Evolutionary conservation across 257 asterid genomes (phyloP).

Genomic region (Henckelia pumila): DNA sequence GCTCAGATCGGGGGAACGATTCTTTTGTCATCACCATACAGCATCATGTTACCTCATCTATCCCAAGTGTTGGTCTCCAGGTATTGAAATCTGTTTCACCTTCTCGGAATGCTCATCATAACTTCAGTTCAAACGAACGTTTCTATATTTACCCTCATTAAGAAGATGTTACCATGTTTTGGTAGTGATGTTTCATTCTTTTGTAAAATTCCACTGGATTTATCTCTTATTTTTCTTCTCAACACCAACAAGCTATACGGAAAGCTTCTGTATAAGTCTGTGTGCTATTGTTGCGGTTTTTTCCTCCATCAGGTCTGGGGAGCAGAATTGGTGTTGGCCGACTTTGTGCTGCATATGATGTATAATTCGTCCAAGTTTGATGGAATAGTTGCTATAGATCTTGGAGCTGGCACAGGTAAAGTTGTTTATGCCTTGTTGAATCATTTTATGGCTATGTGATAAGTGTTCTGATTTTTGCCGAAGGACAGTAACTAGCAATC

Average conservation of each 20-base stretch:
- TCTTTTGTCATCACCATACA: constrained; percentile 56
- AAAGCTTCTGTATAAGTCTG: constrained; percentile 7
- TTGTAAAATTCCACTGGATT: not conserved
- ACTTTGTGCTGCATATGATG: constrained; percentile 76
- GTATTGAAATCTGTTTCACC: constrained; percentile 32
- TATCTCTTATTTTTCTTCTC: constrained; percentile 9
- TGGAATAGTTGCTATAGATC: constrained; percentile 71
- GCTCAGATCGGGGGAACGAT: constrained; percentile 52
- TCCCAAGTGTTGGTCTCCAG: constrained; percentile 95
- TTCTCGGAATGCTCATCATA: constrained; percentile 3
- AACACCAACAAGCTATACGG: constrained; percentile 1
- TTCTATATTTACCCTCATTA: not conserved
- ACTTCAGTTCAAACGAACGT: constrained; percentile 8
- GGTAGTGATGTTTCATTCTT: not conserved
- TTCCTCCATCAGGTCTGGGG: constrained; percentile 66
- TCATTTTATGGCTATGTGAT: not conserved
- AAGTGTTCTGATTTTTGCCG: not conserved
- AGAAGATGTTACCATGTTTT: constrained; percentile 10
- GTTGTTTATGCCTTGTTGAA: constrained; percentile 24
- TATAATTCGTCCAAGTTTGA: constrained; percentile 51
- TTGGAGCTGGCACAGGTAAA: constrained; percentile 96
- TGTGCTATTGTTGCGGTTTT: constrained; percentile 6
- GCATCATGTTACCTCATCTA: constrained; percentile 86
- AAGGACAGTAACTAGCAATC: no score
- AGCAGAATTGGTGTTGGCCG: constrained; percentile 87